Evolutionary conservation across 2,329 filamentous ascomycete species (phyloP).

Genomic region (Hymenoscyphus repandus): DNA sequence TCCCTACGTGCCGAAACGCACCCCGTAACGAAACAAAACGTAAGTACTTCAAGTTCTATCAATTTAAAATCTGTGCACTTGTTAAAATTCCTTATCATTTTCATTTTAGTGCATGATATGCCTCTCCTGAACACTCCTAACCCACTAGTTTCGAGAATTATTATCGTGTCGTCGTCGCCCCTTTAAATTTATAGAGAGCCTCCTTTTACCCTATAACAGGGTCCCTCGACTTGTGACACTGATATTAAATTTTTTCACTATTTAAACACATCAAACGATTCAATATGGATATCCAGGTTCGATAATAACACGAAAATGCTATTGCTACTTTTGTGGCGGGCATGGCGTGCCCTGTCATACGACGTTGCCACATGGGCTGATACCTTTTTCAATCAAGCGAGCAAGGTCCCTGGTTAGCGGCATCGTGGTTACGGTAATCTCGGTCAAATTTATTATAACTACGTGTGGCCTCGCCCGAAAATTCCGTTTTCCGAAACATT

Average conservation of each 20-base stretch:
- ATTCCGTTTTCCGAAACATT: slow-evolving; percentile 12
- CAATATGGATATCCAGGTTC: neutral
- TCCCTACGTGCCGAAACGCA: too few relatives aligned
- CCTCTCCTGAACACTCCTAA: slow-evolving; percentile 1
- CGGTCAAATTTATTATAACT: neutral
- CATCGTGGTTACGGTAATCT: slow-evolving; percentile 4
- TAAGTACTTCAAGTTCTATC: slow-evolving; percentile 1
- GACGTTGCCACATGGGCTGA: neutral
- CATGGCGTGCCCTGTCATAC: neutral
- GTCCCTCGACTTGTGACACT: neutral
- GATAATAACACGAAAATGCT: slow-evolving; percentile 1
- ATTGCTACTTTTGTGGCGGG: slow-evolving; percentile 1
- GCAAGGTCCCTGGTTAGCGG: neutral
- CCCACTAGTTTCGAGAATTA: slow-evolving; percentile 5
- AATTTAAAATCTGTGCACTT: neutral
- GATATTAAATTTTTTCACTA: slow-evolving; percentile 3
- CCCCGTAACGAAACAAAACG: too few relatives aligned
- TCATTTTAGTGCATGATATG: slow-evolving; percentile 2
- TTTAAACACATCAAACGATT: slow-evolving; percentile 2
- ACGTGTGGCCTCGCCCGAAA: slow-evolving; percentile 8
- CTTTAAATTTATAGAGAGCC: slow-evolving; percentile 6
- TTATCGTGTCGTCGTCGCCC: slow-evolving; percentile 13
- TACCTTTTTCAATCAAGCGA: slow-evolving; percentile 3
- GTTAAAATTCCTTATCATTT: slow-evolving; percentile 6
- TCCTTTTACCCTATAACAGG: slow-evolving; percentile 4